These are phyloP conservation scores for Cyberlindnera suaveolens DNA, from an alignment of 805 yeast genomes.

Conservation along the genomic window DNA sequence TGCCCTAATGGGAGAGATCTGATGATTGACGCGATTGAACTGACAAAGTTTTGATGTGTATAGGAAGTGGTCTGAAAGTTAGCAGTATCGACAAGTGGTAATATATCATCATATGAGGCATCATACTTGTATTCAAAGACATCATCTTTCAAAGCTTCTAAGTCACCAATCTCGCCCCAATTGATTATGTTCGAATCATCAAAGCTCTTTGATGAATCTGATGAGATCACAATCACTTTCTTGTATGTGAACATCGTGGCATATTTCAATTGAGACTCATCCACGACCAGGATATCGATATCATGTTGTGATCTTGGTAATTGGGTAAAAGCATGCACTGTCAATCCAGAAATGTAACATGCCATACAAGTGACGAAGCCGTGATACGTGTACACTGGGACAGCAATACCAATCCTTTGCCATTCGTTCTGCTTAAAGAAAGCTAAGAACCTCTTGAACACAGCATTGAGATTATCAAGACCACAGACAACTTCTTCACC, in stretches of 20 bases:
- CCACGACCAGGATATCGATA: constrained; percentile 28
- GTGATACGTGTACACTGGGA: constrained; percentile 24
- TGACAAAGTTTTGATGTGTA: constrained; percentile 46
- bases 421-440: constrained; percentile 15
- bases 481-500: constrained; percentile 14
- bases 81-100: constrained; percentile 30
- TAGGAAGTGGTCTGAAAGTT: constrained; percentile 29
- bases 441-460: constrained; percentile 21
- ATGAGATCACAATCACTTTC: constrained; percentile 27
- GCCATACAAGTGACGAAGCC: constrained; percentile 37
- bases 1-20: constrained; percentile 30
- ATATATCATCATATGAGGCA: constrained; percentile 24
- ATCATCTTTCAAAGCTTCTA: constrained; percentile 3
- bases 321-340: constrained; percentile 35
- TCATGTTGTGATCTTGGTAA: constrained; percentile 23
- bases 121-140: constrained; percentile 23
- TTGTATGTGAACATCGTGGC: constrained; percentile 26
- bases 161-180: constrained; percentile 23
- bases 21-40: constrained; percentile 46
- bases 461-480: constrained; percentile 25
- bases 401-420: constrained; percentile 25
- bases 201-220: constrained; percentile 4
- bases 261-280: constrained; percentile 19
- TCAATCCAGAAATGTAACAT: constrained; percentile 36
- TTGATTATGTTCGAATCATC: constrained; percentile 12